Conservation (phyloP, 345 rosid genomes). For the Eutrema japonicum region DNA sequence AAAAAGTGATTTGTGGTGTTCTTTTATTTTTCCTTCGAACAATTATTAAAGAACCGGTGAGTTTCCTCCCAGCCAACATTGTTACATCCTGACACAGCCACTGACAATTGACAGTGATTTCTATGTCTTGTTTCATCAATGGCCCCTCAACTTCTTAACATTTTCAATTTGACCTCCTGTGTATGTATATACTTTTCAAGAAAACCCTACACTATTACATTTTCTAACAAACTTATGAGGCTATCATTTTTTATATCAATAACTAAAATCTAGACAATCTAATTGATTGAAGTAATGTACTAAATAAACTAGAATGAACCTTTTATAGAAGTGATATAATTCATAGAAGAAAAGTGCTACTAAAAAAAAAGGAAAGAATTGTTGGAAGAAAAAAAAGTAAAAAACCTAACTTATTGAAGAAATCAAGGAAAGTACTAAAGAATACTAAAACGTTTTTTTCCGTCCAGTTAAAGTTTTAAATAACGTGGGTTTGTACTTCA, state of each 20-base stretch:
- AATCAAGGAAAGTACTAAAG: slow-evolving; percentile 24
- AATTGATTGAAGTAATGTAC: not conserved
- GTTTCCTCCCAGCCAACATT: slow-evolving; percentile 48
- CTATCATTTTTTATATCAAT: not conserved
- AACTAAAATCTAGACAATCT: not conserved
- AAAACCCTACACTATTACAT: slow-evolving; percentile 7
- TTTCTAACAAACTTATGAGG: slow-evolving; percentile 4
- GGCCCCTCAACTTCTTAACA: slow-evolving; percentile 13
- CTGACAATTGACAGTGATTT: slow-evolving; percentile 45
- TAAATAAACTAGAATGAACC: not conserved
- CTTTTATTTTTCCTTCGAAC: not conserved
- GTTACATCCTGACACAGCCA: slow-evolving; percentile 39
- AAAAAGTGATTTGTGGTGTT: not conserved
- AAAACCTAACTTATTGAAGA: slow-evolving; percentile 15
- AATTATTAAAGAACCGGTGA: slow-evolving; percentile 37
- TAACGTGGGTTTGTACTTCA: slow-evolving; percentile 16
- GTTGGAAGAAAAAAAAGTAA: no score
- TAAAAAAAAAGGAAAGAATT: no score
- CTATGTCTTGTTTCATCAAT: slow-evolving; percentile 17
- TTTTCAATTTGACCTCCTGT: slow-evolving; percentile 19
- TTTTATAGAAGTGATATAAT: not conserved
- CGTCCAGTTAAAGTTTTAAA: not conserved
- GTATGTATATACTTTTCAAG: slow-evolving; percentile 12
- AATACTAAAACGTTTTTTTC: not conserved
- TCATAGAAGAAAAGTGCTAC: slow-evolving; percentile 8